Percentiles rank a stretch among this genome's conserved stretches.
Conservation (phyloP, 2,329 filamentous ascomycete species). For the Tolypocladium album region DNA sequence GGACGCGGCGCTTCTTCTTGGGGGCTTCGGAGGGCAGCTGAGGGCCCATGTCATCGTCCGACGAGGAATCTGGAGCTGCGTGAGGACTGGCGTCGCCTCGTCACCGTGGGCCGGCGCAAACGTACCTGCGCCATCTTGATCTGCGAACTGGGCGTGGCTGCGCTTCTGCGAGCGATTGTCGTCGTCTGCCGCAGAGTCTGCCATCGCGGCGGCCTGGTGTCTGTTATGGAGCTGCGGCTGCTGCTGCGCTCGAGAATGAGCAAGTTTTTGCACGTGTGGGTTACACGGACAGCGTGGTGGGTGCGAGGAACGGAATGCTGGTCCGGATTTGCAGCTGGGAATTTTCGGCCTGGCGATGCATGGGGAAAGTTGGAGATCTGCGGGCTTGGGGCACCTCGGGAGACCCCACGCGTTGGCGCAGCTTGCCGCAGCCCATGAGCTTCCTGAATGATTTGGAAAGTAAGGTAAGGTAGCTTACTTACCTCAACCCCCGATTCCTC, state of each 20-base stretch:
- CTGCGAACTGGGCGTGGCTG: slow-evolving; percentile 43
- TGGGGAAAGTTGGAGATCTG: neutral
- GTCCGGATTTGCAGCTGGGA: neutral
- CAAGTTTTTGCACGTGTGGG: neutral
- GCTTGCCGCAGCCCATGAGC: neutral
- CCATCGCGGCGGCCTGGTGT: slow-evolving; percentile 1
- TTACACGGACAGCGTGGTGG: neutral
- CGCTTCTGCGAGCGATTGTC: slow-evolving; percentile 31
- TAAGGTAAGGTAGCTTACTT: too few species aligned
- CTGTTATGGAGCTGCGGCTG: neutral
- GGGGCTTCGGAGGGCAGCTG: slow-evolving; percentile 72
- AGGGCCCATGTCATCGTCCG: slow-evolving; percentile 88
- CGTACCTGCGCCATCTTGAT: slow-evolving; percentile 31
- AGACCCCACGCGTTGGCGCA: neutral
- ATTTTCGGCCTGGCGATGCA: neutral
- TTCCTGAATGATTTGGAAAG: too few species aligned
- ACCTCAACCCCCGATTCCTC: neutral
- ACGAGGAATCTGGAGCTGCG: slow-evolving; percentile 49
- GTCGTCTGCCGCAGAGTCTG: slow-evolving; percentile 16
- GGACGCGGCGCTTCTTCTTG: slow-evolving; percentile 83
- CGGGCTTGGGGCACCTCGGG: neutral
- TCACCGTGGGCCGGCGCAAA: neutral
- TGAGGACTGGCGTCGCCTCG: neutral
- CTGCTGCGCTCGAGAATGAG: neutral
- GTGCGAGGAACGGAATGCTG: neutral